A percentile compares a stretch with the other conserved stretches of the same genome.
phyloP scores from a whole-genome alignment of 2,329 filamentous ascomycete genomes.

The Xylariomycetidae sp. region DNA sequence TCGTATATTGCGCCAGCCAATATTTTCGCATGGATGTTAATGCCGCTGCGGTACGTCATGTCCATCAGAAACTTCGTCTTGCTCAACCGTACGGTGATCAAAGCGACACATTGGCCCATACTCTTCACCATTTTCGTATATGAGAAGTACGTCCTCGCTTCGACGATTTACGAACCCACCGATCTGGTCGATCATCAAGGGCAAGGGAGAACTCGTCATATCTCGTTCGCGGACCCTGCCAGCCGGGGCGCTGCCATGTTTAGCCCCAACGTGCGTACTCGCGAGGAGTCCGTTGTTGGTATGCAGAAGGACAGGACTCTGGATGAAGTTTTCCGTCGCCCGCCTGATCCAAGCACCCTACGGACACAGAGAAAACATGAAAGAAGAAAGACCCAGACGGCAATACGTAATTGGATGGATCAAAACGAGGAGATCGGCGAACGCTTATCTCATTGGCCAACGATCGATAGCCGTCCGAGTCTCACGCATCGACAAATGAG shows the following conservation, averaged over 20 bases:
- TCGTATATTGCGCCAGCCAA: conserved; percentile 90
- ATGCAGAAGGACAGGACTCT: conserved; percentile 85
- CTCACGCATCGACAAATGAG: conserved; percentile 49
- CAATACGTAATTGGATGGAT: conserved; percentile 89
- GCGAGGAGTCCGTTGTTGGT: conserved; percentile 82
- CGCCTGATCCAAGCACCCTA: conserved; percentile 58
- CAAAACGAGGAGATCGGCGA: conserved; percentile 49
- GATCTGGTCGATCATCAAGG: conserved; percentile 74
- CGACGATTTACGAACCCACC: conserved; percentile 72
- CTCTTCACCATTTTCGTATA: conserved; percentile 83
- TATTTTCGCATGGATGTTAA: conserved; percentile 82
- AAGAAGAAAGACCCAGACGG: conserved; percentile 68
- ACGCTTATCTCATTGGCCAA: conserved; percentile 43
- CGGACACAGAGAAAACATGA: conserved; percentile 57
- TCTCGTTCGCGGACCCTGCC: conserved; percentile 53
- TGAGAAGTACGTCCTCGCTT: conserved; percentile 71
- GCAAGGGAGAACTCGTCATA: conserved; percentile 40
- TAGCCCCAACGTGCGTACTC: conserved; percentile 63
- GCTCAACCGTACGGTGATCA: conserved; percentile 86
- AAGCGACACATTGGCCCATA: conserved; percentile 81
- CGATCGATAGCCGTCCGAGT: conserved; percentile 38
- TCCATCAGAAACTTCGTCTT: conserved; percentile 76
- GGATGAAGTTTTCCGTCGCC: conserved; percentile 81
- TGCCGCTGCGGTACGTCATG: conserved; percentile 74
- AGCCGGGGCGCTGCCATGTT: conserved; percentile 60